These are phyloP conservation scores for Heterococcus sp. DNA, from an alignment of 108 stramenopile species.

Conservation along the genomic window DNA sequence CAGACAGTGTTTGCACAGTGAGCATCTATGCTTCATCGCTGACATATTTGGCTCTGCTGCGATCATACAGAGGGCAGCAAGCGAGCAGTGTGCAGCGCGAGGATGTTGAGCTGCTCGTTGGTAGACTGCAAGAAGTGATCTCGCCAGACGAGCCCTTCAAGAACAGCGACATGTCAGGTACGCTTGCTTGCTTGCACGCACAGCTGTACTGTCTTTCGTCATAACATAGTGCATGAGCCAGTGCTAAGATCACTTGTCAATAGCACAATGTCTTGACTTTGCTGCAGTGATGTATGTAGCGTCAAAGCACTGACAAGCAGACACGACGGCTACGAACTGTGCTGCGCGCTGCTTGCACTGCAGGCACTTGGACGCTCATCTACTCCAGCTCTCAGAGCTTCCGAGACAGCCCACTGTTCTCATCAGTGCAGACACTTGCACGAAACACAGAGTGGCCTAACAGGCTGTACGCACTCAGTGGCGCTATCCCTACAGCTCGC, in stretches of 20 bases:
- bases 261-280: no score
- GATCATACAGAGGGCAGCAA: slow-evolving; percentile 23
- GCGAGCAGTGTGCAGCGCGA: slow-evolving; percentile 14
- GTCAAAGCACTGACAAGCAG: no score
- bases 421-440: slow-evolving; percentile 22
- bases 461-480: slow-evolving; percentile 20
- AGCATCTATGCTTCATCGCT: background rate
- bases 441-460: slow-evolving; percentile 5
- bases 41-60: no score
- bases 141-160: slow-evolving; percentile 14
- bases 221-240: no score
- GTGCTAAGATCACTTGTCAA: no score
- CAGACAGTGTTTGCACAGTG: background rate
- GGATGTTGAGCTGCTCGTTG: slow-evolving; percentile 33
- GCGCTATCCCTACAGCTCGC: slow-evolving; percentile 26
- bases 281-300: no score
- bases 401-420: slow-evolving; percentile 25
- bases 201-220: no score
- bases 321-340: no score
- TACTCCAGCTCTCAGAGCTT: slow-evolving; percentile 34
- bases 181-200: no score
- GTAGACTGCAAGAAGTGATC: slow-evolving; percentile 13
- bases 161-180: slow-evolving; percentile 20
- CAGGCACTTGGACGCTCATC: slow-evolving; percentile 35
- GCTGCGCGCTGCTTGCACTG: no score